Conservation (phyloP, 108 stramenopile species). For the Fragilaria radians region DNA sequence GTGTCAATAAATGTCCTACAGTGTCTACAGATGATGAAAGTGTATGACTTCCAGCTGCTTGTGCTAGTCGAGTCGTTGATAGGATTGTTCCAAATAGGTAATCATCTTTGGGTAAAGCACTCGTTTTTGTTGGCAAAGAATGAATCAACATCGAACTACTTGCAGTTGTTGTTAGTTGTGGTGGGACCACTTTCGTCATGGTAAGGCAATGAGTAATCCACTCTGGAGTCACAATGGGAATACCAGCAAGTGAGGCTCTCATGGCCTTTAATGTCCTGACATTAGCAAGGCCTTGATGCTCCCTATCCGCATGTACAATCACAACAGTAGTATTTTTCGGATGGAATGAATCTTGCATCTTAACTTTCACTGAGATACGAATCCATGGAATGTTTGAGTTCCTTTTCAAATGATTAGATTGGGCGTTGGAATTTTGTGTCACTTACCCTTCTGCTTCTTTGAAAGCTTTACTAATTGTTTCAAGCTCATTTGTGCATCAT, state of each 20-base stretch:
- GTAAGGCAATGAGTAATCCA: conserved; percentile 48
- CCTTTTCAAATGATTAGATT: no score
- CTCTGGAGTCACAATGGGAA: conserved; percentile 61
- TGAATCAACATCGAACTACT: conserved; percentile 35
- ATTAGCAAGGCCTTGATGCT: conserved; percentile 29
- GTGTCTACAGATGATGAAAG: conserved; percentile 11
- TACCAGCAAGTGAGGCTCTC: conserved; percentile 57
- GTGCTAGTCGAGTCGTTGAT: conserved; percentile 26
- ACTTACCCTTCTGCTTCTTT: conserved; percentile 24
- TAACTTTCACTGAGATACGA: conserved; percentile 33
- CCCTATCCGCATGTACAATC: conserved; percentile 35
- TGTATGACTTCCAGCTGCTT: background rate
- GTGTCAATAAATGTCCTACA: conserved; percentile 10
- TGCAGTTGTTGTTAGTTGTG: no score
- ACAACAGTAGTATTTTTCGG: conserved; percentile 53
- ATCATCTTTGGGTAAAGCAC: conserved; percentile 2
- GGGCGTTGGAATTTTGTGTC: no score
- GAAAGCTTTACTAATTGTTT: background rate
- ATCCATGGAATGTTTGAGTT: no score
- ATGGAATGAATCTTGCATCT: conserved; percentile 43
- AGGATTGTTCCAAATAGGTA: conserved; percentile 45
- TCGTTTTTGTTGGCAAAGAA: conserved; percentile 35
- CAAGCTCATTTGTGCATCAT: conserved; percentile 28
- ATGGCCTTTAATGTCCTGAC: conserved; percentile 73
- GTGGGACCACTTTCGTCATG: conserved; percentile 12